Evolutionary conservation across 495 filamentous ascomycete genomes (phyloP), one percentile per base, ranked within the genome.

Genomic region (Cercophora sp.): DNA sequence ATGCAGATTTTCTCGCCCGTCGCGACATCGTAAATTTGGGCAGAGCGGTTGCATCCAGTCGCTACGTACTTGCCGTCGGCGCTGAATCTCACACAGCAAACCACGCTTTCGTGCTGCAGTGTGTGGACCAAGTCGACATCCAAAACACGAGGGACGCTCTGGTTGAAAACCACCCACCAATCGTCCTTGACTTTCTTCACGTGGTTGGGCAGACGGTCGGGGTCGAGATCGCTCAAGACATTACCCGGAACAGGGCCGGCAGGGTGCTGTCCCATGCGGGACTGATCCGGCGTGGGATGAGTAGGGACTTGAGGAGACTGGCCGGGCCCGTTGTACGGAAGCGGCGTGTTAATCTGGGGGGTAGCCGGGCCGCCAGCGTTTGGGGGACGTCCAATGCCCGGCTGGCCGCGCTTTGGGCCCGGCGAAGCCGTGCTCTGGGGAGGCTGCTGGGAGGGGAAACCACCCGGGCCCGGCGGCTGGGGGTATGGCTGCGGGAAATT

Each of bases 91-190:
- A 95, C 90, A 67, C 90, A 94, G 76, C 88, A 93, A 2, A 95
- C 89, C 35, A 93, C 89, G 54, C 88, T 93, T 57, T 94, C 88
- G 59, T 94, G 90, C 51, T 79, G 78, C 11, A 95, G 75, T 15
- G 87, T 90, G 64, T 93, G 89, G n/a, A 92, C 82, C 19, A 94
- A 76, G 52, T 94, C 88, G 26, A 95, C 87, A 63, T 95, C 90
- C 43, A 95, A 76, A 29, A 88, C 80, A 40, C 90, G 86, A 48
- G 85, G 86, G 29, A 94, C 86, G 45, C 83, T 78, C 35, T 88
- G 87, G 70, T 95, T 95, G 75, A 92, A 94, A 49, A 95, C 84
- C 25, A 85, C 88, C 70, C 88, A 92, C 90, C 90, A 94, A 67
- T 94, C 89, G 11, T 77, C 66, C 13, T 85, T 84, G 51, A 90